A percentile compares a stretch with the other conserved stretches of the same genome.
phyloP scores from a whole-genome alignment of 129 eudicot genomes.

The Saposhnikovia divaricata region DNA sequence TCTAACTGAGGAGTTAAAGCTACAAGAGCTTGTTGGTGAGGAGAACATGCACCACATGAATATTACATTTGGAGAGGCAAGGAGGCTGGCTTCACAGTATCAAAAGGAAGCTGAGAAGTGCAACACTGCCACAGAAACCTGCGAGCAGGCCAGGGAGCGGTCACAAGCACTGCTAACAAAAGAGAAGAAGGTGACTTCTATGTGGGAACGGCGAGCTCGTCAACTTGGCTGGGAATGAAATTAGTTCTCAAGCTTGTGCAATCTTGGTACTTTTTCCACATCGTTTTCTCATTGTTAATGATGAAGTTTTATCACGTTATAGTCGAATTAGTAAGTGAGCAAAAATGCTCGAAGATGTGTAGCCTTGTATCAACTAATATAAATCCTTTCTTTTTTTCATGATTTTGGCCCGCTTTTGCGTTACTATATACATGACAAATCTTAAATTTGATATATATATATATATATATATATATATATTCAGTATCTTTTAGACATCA shows the following conservation, averaged over 20 bases:
- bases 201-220: constrained; percentile 36
- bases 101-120: constrained; percentile 46
- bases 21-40: constrained; percentile 18
- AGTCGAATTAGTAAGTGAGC: constrained; percentile 3
- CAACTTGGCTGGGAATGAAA: constrained; percentile 31
- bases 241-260: constrained; percentile 1
- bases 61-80: constrained; percentile 28
- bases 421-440: neutral
- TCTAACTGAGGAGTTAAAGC: constrained; percentile 36
- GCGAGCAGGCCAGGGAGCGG: constrained; percentile 38
- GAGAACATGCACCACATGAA: constrained; percentile 33
- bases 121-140: constrained; percentile 38
- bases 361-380: neutral
- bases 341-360: constrained; percentile 5
- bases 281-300: neutral
- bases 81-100: constrained; percentile 30
- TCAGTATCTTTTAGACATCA: neutral
- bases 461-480: constrained; percentile 1
- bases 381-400: neutral
- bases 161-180: constrained; percentile 25
- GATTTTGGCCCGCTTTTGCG: neutral
- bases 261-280: neutral
- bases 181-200: constrained; percentile 32
- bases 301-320: neutral
- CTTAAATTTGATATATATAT: neutral